Base-by-base conservation (phyloP, 2,329 filamentous ascomycete genomes). In the Fusarium graminum region DNA sequence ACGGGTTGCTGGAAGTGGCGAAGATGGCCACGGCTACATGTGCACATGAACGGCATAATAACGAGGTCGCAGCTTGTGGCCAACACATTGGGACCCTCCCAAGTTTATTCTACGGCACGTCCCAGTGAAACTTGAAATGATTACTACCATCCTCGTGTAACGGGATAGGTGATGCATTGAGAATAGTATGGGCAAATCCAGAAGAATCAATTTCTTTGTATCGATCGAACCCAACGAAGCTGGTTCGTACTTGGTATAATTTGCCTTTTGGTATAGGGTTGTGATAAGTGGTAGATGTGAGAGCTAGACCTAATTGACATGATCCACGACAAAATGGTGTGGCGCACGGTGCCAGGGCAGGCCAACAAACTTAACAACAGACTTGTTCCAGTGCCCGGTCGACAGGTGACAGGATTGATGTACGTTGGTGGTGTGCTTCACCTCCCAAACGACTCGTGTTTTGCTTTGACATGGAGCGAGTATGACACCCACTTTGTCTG, bases 31-130 rank as follows among this genome's bases (percentile, higher is more conserved):
- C 55, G 25, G 51, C 30, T 57, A 54, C 55, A 57, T 62, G 43
- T 49, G 39, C 38, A 55, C 53, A 65, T 58, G 44, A 47, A 53
- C 52, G 57, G 49, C 52, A 52, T 30, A 44, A 50, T 19, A 51
- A 61, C 51, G 63, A 52, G 47, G 60, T 49, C 52, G 57, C 60
- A 69, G 43, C 47, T 67, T 63, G 46, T 38, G 57, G 64, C 70
- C 70, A 72, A 72, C 66, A 72, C 52, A 70, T 44, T 70, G 64
- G 41, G 64, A 65, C 55, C 68, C 36, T 45, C 39, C 30, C 59
- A 55, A 53, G 59, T 47, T 46, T 67, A 39, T 55, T 53, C 50
- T 44, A 50, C 26, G 50, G 46, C 50, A 50, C 45, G 44, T 50
- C 43, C 50, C 44, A 50, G 60, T 54, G 59, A 41, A 25, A 45